Base-by-base conservation (phyloP, 352 stramenopile species). In the Phytophthora chlamydospora region DNA sequence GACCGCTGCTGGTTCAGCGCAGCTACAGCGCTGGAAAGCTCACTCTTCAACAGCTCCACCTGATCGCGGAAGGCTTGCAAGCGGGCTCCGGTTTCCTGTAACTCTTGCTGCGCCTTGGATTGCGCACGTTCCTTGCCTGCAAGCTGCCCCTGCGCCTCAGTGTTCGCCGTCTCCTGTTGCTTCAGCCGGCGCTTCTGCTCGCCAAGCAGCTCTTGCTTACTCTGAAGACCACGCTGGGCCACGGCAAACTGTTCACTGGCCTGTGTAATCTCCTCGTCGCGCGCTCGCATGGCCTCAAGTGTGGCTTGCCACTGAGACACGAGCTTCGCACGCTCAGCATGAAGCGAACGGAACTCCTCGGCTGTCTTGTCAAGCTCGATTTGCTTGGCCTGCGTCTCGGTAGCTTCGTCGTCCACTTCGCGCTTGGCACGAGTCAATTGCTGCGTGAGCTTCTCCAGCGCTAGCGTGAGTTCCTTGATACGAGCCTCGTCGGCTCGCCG, bases 331-430 rank as follows among this genome's bases (percentile, higher is more conserved):
- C 95, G 83, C 75, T 99, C 96, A 42, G 88, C 79, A 61, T 99
- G 96, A 36, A 98, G 83, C 49, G 77, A 80, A 16, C 91, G 91
- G 60, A 98, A 99, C 50, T 97, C 93, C 17, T 97, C 86, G 0
- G 95, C 94, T 1, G 96, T 97, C 66, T 97, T 97, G 69, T 98
- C 95, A 11, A 99, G 74, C 67, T 98, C 96, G 46, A 98, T 98
- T 75, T 99, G 93, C 57, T 97, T 97, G 6, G 93, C 91, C 45
- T 97, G 87, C n/a, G 92, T 98, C 62, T 98, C 93, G 1, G 92
- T 98, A 2, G 83, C 79, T 59, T 93, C 85, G 43, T 90, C 78
- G 35, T 91, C 85, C n/a, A 89, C 77, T 29, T 75, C 65, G 19
- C 86, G 80, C 59, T 85, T 89, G 48, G 94, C 90, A 29, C 83